Evolutionary conservation across 345 rosid species (phyloP).

Genomic region (Murraya paniculata): DNA sequence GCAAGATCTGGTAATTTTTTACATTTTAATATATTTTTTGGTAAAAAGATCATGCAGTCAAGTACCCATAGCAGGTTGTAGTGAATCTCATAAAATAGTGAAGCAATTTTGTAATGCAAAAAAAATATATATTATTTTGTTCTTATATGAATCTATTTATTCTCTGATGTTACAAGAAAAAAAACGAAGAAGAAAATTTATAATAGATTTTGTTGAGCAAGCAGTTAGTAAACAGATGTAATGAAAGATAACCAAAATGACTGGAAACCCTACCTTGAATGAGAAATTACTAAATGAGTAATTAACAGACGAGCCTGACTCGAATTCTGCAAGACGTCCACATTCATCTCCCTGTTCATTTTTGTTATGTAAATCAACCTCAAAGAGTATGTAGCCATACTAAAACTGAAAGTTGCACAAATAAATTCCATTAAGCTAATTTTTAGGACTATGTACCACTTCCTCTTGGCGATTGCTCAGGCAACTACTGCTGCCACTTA

Average conservation of each 20-base stretch:
- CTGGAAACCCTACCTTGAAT: constrained; percentile 64
- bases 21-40: background rate
- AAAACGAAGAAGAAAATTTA: background rate
- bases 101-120: background rate
- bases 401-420: background rate
- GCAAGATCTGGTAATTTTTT: background rate
- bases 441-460: constrained; percentile 47
- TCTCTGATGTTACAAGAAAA: background rate
- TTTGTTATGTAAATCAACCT: constrained; percentile 11
- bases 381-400: background rate
- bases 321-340: constrained; percentile 70
- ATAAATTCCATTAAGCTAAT: constrained; percentile 1
- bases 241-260: background rate
- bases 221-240: background rate
- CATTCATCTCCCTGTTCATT: constrained; percentile 77
- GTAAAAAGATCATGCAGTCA: background rate
- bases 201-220: background rate
- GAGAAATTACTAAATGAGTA: constrained; percentile 99
- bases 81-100: too few species aligned
- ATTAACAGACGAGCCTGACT: constrained; percentile 67
- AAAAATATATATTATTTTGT: background rate
- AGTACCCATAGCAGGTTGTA: background rate
- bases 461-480: constrained; percentile 84
- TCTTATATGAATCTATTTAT: background rate
- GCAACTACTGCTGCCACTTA: constrained; percentile 85